Evolutionary conservation across 2,329 filamentous ascomycete species (phyloP), one percentile per base, ranked within the genome.

Genomic region (Fusarium pseudoanthophilum): DNA sequence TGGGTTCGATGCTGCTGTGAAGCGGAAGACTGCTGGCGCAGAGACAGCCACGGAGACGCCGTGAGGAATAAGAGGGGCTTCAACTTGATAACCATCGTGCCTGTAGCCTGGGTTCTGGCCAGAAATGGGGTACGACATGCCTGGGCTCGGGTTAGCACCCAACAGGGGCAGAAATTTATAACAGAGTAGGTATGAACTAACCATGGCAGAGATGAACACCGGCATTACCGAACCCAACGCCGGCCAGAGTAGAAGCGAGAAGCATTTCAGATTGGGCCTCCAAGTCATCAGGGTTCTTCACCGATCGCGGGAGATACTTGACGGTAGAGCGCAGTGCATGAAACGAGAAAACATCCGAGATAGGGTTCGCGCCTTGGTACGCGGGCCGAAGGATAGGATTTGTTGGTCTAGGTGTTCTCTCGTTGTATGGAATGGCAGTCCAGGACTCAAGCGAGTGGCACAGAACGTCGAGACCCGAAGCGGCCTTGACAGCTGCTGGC

Each of bases 111-210:
- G 94, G 81, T 99, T 99, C 81, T 98, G 95, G 36, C 95, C 94
- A 1, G 94, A 97, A 79, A 99, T 97, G 24, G 96, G 96, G 80
- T 99, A 99, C 30, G 93, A 97, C 95, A 99, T 98, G 80, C 95
- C 89, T 91, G 65, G 43, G 30, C 46, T 53, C 61, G 55, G 24
- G 37, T 58, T 75, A 59, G 73, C 61, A 58, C 59, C 48, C 26
- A 60, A 21, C 45, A 49, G 52, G 43, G 62, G 60, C 66, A 40
- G 42, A 43, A 51, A 37, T 20, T 28, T 55, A 32, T 21, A 49
- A 11, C n/a, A 39, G 43, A 53, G 53, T 42, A 40, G 39, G 30
- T 48, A 49, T 53, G 37, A 26, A 80, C 87, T 59, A 79, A 88
- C 88, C 89, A 72, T 91, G 89, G 73, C 89, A 91, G 49, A 91